Conservation (phyloP, 495 filamentous ascomycete species). For the Cudoniella acicularis region DNA sequence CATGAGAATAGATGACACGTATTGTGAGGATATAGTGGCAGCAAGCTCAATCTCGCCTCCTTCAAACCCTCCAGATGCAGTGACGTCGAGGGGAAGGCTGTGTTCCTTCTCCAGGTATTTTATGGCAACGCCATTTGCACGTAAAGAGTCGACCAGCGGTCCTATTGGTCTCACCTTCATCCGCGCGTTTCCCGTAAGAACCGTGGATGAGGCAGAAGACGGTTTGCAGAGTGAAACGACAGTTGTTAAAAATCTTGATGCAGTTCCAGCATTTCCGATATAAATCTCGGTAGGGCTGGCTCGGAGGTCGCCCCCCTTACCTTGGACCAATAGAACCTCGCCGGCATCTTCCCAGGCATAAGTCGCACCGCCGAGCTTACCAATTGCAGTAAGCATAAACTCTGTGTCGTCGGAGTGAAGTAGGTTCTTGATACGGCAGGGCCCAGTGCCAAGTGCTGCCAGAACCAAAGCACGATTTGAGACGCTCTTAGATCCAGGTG, state of each 20-base stretch:
- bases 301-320: conserved; percentile 79
- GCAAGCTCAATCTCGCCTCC: conserved; percentile 89
- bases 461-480: conserved; percentile 93
- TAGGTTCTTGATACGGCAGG: conserved; percentile 84
- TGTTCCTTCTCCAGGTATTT: conserved; percentile 77
- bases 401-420: conserved; percentile 97
- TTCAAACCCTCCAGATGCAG: conserved; percentile 79
- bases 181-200: conserved; percentile 88
- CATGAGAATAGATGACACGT: conserved; percentile 95
- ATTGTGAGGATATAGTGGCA: conserved; percentile 94
- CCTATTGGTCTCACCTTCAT: conserved; percentile 97
- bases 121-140: conserved; percentile 75
- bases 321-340: conserved; percentile 81
- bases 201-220: conserved; percentile 54
- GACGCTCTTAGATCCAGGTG: conserved; percentile 96
- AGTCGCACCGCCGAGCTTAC: conserved; percentile 78
- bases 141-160: conserved; percentile 87
- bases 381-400: conserved; percentile 89
- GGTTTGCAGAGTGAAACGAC: conserved; percentile 81
- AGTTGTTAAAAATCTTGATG: conserved; percentile 90
- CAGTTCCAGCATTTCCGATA: conserved; percentile 94
- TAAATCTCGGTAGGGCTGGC: conserved; percentile 78
- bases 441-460: conserved; percentile 84
- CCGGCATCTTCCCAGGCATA: conserved; percentile 95
- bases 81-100: conserved; percentile 79